Evolutionary conservation across 129 eudicot genomes (phyloP), one percentile per base, ranked within the genome.

Genomic region (Kitagawia praeruptora): DNA sequence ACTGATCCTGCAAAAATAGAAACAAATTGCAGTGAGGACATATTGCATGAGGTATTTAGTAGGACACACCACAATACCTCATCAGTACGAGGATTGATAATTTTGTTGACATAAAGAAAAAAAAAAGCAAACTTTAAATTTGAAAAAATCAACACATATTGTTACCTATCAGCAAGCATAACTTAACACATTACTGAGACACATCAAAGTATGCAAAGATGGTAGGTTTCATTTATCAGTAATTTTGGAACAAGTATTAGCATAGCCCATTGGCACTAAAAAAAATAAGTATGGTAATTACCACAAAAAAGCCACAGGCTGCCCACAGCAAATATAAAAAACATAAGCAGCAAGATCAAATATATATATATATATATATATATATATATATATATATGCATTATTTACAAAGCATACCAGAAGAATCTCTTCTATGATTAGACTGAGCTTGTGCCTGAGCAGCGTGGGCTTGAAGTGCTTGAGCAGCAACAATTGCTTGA

Each of bases 401-500:
- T 15, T 5, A 64, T 39, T 5, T 40, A 27, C 46, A 15, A 27
- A 18, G 46, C 71, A 75, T 89, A 93, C 98, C 89, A 48, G 93
- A 70, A 8, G 86, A 69, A 42, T 81, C 96, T 85, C 79, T 93
- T 58, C 81, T 69, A 34, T 74, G 23, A 46, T 45, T 19, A 25
- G 98, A 85, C 51, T 86, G 89, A 47, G 91, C 86, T 84, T 91
- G 93, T 16, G 87, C 89, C 83, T 86, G 89, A 38, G 91, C 87
- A 83, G 98, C 92, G 83, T 95, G 99, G 23, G 99, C 99, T 85
- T 96, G 98, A 48, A 96, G 95, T 45, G 98, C 97, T 85, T 96
- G 98, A 76, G 99, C 99, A 82, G 98, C 98, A 87, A 92, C 97
- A 89, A 96, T 96, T 41, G 99, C 99, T 84, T 96, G 99, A 70